Conservation (phyloP, 2,329 filamentous ascomycete genomes). For the Aspergillus transmontanensis region DNA sequence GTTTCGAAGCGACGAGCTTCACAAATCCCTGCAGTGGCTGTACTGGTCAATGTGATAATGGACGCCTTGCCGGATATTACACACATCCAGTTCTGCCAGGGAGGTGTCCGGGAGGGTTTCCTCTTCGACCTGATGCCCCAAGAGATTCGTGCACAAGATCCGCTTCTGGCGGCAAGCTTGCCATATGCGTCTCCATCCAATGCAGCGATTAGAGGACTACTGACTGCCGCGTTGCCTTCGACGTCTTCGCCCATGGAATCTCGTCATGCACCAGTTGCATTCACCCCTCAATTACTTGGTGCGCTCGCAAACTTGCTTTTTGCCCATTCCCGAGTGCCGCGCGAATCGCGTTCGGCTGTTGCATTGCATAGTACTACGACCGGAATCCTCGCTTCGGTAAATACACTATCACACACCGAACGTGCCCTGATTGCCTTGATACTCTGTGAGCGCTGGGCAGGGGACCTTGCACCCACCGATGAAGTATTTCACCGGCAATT, state of each 20-base stretch:
- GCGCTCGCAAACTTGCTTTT: conserved; percentile 64
- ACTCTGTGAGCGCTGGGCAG: conserved; percentile 74
- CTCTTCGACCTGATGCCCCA: conserved; percentile 70
- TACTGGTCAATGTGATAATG: conserved; percentile 75
- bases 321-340: conserved; percentile 53
- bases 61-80: conserved; percentile 70
- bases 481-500: conserved; percentile 57
- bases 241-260: conserved; percentile 20
- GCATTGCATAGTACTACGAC: conserved; percentile 73
- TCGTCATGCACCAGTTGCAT: conserved; percentile 39
- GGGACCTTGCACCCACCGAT: conserved; percentile 62
- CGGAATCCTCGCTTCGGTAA: conserved; percentile 66
- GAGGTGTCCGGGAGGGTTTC: conserved; percentile 82
- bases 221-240: conserved; percentile 52
- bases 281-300: conserved; percentile 53
- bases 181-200: conserved; percentile 55
- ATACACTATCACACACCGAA: conserved; percentile 73
- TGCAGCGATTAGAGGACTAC: conserved; percentile 49
- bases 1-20: conserved; percentile 76
- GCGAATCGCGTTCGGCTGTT: conserved; percentile 62
- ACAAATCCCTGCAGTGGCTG: conserved; percentile 82
- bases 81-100: conserved; percentile 79
- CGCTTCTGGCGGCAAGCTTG: conserved; percentile 64
- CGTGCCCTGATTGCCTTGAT: conserved; percentile 72
- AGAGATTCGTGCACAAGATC: conserved; percentile 64